Evolutionary conservation across 2,329 filamentous ascomycete species (phyloP).

Genomic region (Xylariomycetidae sp.): DNA sequence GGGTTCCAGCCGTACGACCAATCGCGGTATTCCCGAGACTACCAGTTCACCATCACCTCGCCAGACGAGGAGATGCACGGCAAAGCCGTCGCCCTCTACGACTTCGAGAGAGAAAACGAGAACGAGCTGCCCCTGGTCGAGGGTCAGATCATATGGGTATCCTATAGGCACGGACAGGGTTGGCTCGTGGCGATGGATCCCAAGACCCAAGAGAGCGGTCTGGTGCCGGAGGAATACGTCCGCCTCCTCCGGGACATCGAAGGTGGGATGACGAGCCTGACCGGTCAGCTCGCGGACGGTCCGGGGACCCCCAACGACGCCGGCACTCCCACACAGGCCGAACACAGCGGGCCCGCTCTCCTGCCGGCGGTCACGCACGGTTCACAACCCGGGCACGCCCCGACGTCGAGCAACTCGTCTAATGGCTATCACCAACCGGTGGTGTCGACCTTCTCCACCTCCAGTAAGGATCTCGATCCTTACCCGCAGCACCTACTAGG

Average conservation of each 20-base stretch:
- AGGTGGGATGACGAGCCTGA: slow-evolving; percentile 74
- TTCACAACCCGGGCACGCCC: slow-evolving; percentile 35
- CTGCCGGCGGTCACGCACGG: slow-evolving; percentile 8
- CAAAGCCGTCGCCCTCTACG: slow-evolving; percentile 90
- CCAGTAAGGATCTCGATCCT: slow-evolving; percentile 63
- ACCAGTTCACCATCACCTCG: slow-evolving; percentile 90
- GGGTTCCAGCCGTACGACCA: slow-evolving; percentile 59
- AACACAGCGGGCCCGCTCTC: slow-evolving; percentile 37
- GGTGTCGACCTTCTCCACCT: slow-evolving; percentile 66
- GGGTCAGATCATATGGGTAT: slow-evolving; percentile 94
- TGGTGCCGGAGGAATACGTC: slow-evolving; percentile 96
- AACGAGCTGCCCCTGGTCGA: slow-evolving; percentile 91
- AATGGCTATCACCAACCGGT: slow-evolving; percentile 67
- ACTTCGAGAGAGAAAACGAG: slow-evolving; percentile 92
- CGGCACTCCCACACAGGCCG: slow-evolving; percentile 58
- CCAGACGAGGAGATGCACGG: slow-evolving; percentile 98
- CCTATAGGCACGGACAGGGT: slow-evolving; percentile 91
- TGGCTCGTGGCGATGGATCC: slow-evolving; percentile 98
- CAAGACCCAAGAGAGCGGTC: slow-evolving; percentile 85
- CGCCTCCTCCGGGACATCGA: slow-evolving; percentile 89
- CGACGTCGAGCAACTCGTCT: slow-evolving; percentile 35
- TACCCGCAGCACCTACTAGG: slow-evolving; percentile 63
- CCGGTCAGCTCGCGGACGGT: slow-evolving; percentile 53
- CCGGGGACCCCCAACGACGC: slow-evolving; percentile 50
- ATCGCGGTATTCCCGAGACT: slow-evolving; percentile 82